Conservation (phyloP, 495 filamentous ascomycete genomes). For the Xylaria longipes region DNA sequence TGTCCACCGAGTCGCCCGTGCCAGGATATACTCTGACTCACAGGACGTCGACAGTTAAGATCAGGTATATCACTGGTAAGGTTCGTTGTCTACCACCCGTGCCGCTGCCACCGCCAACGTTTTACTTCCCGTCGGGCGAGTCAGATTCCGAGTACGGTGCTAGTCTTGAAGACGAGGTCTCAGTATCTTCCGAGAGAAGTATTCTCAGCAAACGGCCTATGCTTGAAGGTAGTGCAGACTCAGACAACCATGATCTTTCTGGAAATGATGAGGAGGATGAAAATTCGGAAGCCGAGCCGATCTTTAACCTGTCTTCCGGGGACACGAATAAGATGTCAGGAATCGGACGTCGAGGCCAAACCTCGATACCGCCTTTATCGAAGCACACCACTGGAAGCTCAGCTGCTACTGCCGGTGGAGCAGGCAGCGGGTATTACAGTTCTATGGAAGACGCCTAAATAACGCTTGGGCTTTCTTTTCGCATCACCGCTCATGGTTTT, state of each 20-base stretch:
- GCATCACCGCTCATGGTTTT: background rate
- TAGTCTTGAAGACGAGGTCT: constrained; percentile 34
- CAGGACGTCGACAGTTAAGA: constrained; percentile 28
- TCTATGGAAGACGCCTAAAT: constrained; percentile 42
- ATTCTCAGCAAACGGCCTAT: constrained; percentile 39
- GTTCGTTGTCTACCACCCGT: constrained; percentile 46
- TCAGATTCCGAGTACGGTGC: constrained; percentile 38
- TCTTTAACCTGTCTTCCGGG: constrained; percentile 31
- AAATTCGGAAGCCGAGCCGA: constrained; percentile 37
- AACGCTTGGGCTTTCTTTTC: background rate
- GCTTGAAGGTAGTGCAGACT: constrained; percentile 35
- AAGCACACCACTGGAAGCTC: constrained; percentile 48
- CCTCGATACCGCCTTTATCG: constrained; percentile 15
- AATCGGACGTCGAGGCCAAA: constrained; percentile 13
- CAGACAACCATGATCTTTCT: constrained; percentile 36
- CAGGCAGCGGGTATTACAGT: constrained; percentile 49
- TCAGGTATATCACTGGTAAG: constrained; percentile 44
- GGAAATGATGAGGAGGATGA: constrained; percentile 44
- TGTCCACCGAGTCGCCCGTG: constrained; percentile 45
- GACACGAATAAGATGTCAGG: constrained; percentile 24
- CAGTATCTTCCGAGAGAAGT: constrained; percentile 38
- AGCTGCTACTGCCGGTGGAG: constrained; percentile 51
- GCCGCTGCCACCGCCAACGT: constrained; percentile 51
- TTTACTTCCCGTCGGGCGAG: constrained; percentile 48
- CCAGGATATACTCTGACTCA: background rate